These are phyloP conservation scores for Fusarium azukiicola DNA, from an alignment of 2,329 filamentous ascomycete genomes.

Conservation along the genomic window DNA sequence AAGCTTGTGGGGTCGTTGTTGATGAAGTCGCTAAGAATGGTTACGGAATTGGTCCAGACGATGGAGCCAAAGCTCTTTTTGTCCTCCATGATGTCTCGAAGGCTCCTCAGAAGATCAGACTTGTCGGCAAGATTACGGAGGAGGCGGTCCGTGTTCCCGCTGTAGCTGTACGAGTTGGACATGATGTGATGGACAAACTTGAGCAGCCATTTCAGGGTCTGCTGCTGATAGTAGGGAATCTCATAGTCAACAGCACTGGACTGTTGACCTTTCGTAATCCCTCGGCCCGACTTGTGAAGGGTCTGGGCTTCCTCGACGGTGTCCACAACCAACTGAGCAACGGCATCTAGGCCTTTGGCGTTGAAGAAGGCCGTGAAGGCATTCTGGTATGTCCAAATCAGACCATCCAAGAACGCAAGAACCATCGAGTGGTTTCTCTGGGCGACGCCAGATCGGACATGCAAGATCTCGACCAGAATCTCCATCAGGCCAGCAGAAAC, in stretches of 20 bases:
- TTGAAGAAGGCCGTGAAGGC: conserved; percentile 91
- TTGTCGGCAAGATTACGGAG: conserved; percentile 97
- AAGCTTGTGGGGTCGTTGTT: conserved; percentile 99
- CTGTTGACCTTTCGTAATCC: conserved; percentile 84
- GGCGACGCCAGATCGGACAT: conserved; percentile 89
- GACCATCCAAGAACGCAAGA: conserved; percentile 92
- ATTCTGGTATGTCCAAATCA: conserved; percentile 92
- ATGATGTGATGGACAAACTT: conserved; percentile 99
- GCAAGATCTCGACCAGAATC: conserved; percentile 93
- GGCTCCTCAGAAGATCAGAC: conserved; percentile 88
- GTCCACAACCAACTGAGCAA: conserved; percentile 91
- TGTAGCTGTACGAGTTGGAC: conserved; percentile 84
- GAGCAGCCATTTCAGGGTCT: conserved; percentile 95
- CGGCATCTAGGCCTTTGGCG: conserved; percentile 92
- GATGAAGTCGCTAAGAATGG: conserved; percentile 96
- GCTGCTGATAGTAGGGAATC: conserved; percentile 95
- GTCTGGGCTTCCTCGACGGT: conserved; percentile 87
- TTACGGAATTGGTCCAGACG: conserved; percentile 97
- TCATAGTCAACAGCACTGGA: conserved; percentile 95
- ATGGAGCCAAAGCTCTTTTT: conserved; percentile 91
- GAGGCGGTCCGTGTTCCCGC: conserved; percentile 93
- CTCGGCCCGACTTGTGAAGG: conserved; percentile 83
- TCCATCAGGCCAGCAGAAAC: conserved; percentile 94
- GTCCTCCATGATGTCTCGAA: conserved; percentile 91
- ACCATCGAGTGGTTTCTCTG: conserved; percentile 92